Evolutionary conservation across 257 asterid species (phyloP), one percentile per base, ranked within the genome.

Genomic region (Linderniella brevidens): DNA sequence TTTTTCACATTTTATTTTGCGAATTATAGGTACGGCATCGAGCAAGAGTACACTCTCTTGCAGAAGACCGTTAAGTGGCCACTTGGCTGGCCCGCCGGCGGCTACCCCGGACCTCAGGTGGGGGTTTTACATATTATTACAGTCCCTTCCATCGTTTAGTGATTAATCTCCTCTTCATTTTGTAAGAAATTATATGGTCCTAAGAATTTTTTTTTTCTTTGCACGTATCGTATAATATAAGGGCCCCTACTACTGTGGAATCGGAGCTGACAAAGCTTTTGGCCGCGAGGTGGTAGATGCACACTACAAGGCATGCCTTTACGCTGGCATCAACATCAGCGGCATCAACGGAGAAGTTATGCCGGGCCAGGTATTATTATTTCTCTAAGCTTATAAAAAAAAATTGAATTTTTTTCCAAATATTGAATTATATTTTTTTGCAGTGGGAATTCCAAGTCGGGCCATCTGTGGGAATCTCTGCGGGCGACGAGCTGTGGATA

Each of bases 41-140:
- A 88, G 64, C 95, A 88, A 74, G 97, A 88, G 49, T 88, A 88
- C 61, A 88, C 97, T 59, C 60, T 88, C 50, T 48, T 88, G 75
- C 78, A 88, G 52, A 80, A 64, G 64, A 69, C 76, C 38, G 67
- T 80, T 7, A 80, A 72, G 47, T 88, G 97, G 97, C 97, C 97
- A 5, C 55, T 88, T 8, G 97, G 97, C 43, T 88, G 97, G 97
- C 95, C 95, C 5, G 1, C 49, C 5, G 95, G 97, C 4, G 97
- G 97, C 20, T 87, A 14, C 54, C 97, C 97, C 8, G 93, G 95
- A 57, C 95, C 97, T 47, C 97, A 87, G 90, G 96, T 86, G n/a
- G n/a, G n/a, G n/a, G n/a, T n/a, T n/a, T n/a, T n/a, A n/a, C n/a
- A n/a, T n/a, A n/a, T n/a, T n/a, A n/a, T n/a, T n/a, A n/a, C n/a